Evolutionary conservation across 495 filamentous ascomycete species (phyloP).

Genomic region (Penicillium herquei): DNA sequence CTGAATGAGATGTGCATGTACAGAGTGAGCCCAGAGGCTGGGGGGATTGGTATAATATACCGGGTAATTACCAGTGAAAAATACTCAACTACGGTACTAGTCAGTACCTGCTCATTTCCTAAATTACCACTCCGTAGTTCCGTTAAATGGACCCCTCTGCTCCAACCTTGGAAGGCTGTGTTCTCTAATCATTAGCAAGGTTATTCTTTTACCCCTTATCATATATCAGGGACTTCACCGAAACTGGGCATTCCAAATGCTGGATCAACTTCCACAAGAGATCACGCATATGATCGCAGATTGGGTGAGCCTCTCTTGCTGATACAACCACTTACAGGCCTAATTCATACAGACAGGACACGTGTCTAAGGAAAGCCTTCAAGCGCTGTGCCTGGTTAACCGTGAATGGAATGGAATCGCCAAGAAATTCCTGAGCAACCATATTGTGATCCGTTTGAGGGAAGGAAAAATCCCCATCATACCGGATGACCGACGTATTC

Average conservation of each 20-base stretch:
- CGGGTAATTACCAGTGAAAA: too few species aligned
- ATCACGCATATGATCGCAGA: conserved; percentile 1
- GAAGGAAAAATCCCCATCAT: not conserved
- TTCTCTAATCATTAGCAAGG: too few species aligned
- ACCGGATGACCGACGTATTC: not conserved
- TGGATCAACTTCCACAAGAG: not conserved
- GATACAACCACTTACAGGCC: not conserved
- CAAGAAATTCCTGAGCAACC: not conserved
- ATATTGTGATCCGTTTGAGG: not conserved
- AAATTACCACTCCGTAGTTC: too few species aligned
- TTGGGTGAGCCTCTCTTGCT: conserved; percentile 1
- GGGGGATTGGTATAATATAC: too few species aligned
- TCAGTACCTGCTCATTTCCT: too few species aligned
- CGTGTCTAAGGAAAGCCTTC: not conserved
- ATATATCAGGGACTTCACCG: too few species aligned
- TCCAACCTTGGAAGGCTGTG: too few species aligned
- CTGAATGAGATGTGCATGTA: too few species aligned
- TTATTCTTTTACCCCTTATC: too few species aligned
- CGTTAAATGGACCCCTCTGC: too few species aligned
- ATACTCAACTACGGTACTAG: too few species aligned
- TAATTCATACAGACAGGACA: conserved; percentile 1
- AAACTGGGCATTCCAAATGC: not conserved
- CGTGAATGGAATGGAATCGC: not conserved
- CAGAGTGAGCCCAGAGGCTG: too few species aligned
- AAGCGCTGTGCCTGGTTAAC: not conserved